These are phyloP conservation scores for Ophiognomonia clavigignenti-juglandacearum DNA, from an alignment of 2,329 filamentous ascomycete genomes.

Conservation along the genomic window DNA sequence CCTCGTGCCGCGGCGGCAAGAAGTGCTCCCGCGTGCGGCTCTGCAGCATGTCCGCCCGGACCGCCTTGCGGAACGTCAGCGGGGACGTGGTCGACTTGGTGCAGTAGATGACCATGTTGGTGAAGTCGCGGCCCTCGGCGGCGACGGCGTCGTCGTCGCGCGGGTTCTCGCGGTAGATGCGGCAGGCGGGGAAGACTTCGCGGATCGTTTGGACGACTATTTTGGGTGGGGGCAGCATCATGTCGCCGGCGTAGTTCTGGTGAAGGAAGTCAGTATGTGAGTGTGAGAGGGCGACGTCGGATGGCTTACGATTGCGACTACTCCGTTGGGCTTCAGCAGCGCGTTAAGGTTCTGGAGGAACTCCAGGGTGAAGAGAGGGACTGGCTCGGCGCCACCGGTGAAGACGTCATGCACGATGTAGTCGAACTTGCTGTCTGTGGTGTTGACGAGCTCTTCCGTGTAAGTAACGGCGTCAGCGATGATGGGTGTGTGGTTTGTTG, in stretches of 20 bases:
- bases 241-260: constrained; percentile 91
- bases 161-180: constrained; percentile 78
- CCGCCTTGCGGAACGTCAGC: constrained; percentile 63
- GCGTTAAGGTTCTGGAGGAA: constrained; percentile 69
- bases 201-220: constrained; percentile 80
- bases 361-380: constrained; percentile 79
- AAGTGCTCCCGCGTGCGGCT: constrained; percentile 67
- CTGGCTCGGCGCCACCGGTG: constrained; percentile 89
- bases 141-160: constrained; percentile 43
- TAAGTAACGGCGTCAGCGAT: constrained; percentile 80
- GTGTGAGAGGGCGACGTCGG: too few species aligned
- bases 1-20: constrained; percentile 68
- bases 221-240: constrained; percentile 68
- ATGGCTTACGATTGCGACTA: constrained; percentile 73
- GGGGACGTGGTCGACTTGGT: constrained; percentile 49
- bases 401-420: constrained; percentile 98
- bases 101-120: constrained; percentile 97
- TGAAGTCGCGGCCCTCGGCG: constrained; percentile 63
- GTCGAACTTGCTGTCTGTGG: constrained; percentile 57
- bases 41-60: constrained; percentile 61
- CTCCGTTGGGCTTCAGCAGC: constrained; percentile 72
- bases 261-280: constrained; percentile 8
- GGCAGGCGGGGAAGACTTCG: constrained; percentile 80
- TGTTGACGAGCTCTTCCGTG: constrained; percentile 40
- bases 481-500: constrained; percentile 69